Evolutionary conservation across 2,329 filamentous ascomycete species (phyloP).

Genomic region (Metarhizium guizhouense): DNA sequence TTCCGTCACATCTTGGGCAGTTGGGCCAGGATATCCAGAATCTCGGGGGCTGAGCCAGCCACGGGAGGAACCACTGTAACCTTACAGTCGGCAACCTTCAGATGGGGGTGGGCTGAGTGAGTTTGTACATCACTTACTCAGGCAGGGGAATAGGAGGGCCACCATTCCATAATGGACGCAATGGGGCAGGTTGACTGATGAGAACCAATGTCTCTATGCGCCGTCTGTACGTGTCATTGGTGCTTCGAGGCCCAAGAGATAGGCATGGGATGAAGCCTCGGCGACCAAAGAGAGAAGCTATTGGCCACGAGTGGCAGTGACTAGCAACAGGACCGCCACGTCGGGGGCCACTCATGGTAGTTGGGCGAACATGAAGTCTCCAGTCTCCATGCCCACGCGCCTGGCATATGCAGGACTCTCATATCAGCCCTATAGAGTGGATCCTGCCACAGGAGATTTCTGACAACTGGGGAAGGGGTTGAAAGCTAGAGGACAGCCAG

Average conservation of each 20-base stretch:
- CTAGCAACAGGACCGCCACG: conserved; percentile 1
- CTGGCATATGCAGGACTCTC: not conserved
- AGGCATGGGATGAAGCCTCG: not conserved
- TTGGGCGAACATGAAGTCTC: not conserved
- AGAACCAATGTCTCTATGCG: not conserved
- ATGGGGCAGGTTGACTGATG: not conserved
- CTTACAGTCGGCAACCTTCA: conserved; percentile 3
- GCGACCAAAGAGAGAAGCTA: not conserved
- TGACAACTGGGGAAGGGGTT: not conserved
- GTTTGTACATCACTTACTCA: not conserved
- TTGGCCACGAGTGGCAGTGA: conserved; percentile 3
- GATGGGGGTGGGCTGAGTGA: not conserved
- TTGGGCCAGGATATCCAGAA: not conserved
- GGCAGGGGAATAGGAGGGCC: not conserved
- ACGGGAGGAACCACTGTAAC: conserved; percentile 3
- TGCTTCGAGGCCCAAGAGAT: not conserved
- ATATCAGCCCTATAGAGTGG: conserved; percentile 4
- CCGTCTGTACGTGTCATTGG: not conserved
- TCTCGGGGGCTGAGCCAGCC: conserved; percentile 5
- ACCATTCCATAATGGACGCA: not conserved
- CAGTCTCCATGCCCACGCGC: not conserved
- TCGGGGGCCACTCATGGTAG: conserved; percentile 1
- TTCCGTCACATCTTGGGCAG: not conserved
- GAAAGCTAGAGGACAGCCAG: not conserved
- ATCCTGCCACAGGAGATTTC: not conserved